Evolutionary conservation across 805 yeast species (phyloP).

Genomic region (Candida anglica): DNA sequence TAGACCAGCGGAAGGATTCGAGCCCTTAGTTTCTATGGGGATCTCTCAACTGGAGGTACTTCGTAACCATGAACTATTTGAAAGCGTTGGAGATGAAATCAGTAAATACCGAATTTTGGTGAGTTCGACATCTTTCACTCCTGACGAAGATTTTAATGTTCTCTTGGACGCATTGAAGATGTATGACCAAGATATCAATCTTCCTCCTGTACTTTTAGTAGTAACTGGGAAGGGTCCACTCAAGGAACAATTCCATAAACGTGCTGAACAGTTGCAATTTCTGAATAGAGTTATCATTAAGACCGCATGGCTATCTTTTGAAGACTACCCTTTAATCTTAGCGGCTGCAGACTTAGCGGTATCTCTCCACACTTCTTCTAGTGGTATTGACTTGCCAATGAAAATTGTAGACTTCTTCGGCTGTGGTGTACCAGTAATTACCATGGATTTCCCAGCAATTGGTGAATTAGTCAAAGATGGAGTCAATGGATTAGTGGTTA

Average conservation of each 20-base stretch:
- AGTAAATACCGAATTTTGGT: slow-evolving; percentile 60
- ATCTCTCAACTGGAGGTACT: slow-evolving; percentile 30
- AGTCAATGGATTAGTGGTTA: slow-evolving; percentile 60
- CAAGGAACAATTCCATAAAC: slow-evolving; percentile 45
- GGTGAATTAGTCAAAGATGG: slow-evolving; percentile 69
- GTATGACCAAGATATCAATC: slow-evolving; percentile 42
- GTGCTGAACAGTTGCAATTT: slow-evolving; percentile 42
- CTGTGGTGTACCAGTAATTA: slow-evolving; percentile 87
- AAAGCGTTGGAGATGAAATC: slow-evolving; percentile 15
- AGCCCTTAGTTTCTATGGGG: slow-evolving; percentile 36
- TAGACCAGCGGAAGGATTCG: slow-evolving; percentile 72
- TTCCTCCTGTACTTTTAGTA: slow-evolving; percentile 58
- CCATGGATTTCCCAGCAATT: slow-evolving; percentile 73
- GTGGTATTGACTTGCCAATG: slow-evolving; percentile 96
- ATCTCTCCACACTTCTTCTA: slow-evolving; percentile 85
- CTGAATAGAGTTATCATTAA: slow-evolving; percentile 51
- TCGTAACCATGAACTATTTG: slow-evolving; percentile 24
- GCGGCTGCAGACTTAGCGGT: slow-evolving; percentile 82
- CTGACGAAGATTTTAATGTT: slow-evolving; percentile 83
- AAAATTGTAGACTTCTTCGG: slow-evolving; percentile 95
- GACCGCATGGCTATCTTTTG: slow-evolving; percentile 72
- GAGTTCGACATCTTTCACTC: slow-evolving; percentile 91
- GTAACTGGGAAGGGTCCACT: slow-evolving; percentile 98
- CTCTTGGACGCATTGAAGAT: slow-evolving; percentile 63
- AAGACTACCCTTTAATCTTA: slow-evolving; percentile 74